Evolutionary conservation across 768 basidiomycete genomes (phyloP), one percentile per base, ranked within the genome.

Genomic region (Pholiota conissans): DNA sequence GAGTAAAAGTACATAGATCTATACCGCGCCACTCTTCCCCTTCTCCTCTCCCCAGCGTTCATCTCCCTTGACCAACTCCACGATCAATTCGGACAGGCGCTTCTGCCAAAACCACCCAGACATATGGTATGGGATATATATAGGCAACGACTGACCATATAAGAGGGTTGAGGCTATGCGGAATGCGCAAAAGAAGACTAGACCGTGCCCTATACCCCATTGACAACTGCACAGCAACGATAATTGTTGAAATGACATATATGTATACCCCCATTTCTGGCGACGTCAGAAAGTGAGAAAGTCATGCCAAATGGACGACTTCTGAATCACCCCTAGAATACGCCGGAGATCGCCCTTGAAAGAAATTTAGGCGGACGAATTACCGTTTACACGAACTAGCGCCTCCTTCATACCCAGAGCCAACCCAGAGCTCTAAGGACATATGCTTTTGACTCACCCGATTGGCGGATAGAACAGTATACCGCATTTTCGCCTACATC

Each of bases 111-210:
- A 29, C 32, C 18, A 13, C 11, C 29, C 49, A 26, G 20, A 18
- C 40, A 11, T 37, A 14, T 24, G 22, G n/a, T 26, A n/a, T 10
- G 11, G 22, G 32, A 40, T 54, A 54, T 54, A 54, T 54, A 54
- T 54, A 54, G 52, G 52, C 28, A 54, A 32, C 10, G 40, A 28
- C 22, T 54, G 42, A 18, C 52, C 40, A 46, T 45, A 54, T 54
- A 20, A 35, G 30, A 54, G 40, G 20, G 29, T 30, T 11, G 13
- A 27, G 48, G 48, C 48, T 30, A 49, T 20, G 30, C 27, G 16
- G 9, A 9, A 34, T n/a, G 26, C 9, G 13, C 14, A 20, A 13
- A 50, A 11, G 18, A 34, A 30, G 11, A 20, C 18, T n/a, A n/a
- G n/a, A n/a, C n/a, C n/a, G n/a, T n/a, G n/a, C 49, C 18, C 18